Conservation (phyloP, 805 yeast species). For the Debaryomyces tyrocola region DNA sequence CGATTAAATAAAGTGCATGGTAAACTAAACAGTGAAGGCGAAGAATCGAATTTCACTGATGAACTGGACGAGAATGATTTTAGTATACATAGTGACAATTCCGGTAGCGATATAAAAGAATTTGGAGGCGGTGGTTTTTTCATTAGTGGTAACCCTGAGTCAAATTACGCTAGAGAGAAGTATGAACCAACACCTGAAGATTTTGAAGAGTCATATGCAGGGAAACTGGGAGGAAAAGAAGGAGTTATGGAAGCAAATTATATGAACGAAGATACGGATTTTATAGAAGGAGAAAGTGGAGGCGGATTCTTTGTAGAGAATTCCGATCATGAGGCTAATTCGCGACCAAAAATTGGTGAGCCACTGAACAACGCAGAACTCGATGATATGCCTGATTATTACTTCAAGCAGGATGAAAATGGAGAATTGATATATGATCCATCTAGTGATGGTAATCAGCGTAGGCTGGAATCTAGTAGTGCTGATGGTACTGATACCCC, state of each 20-base stretch:
- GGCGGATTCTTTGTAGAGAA: slow-evolving; percentile 20
- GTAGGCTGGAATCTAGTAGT: too few species aligned
- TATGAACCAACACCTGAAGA: too few species aligned
- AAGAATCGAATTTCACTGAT: neutral
- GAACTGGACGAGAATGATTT: neutral
- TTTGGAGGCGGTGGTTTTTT: slow-evolving; percentile 9
- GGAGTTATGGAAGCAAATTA: slow-evolving; percentile 19
- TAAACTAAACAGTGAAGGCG: neutral
- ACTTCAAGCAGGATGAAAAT: slow-evolving; percentile 13
- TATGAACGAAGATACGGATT: neutral
- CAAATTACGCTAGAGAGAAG: too few species aligned
- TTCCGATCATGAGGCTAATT: neutral
- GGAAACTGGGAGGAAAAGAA: slow-evolving; percentile 4
- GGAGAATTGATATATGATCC: slow-evolving; percentile 26
- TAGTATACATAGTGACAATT: neutral
- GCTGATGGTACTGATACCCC: too few species aligned
- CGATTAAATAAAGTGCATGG: slow-evolving; percentile 55
- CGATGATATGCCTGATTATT: slow-evolving; percentile 18
- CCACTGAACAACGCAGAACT: neutral
- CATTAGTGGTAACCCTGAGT: slow-evolving; percentile 1
- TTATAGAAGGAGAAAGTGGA: slow-evolving; percentile 11
- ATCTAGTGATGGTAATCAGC: neutral
- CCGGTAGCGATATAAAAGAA: slow-evolving; percentile 1
- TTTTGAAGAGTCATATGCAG: neutral
- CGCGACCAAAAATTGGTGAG: neutral